Evolutionary conservation across 148 eudicot genomes (phyloP).

Genomic region (Mesembryanthemum crystallinum): DNA sequence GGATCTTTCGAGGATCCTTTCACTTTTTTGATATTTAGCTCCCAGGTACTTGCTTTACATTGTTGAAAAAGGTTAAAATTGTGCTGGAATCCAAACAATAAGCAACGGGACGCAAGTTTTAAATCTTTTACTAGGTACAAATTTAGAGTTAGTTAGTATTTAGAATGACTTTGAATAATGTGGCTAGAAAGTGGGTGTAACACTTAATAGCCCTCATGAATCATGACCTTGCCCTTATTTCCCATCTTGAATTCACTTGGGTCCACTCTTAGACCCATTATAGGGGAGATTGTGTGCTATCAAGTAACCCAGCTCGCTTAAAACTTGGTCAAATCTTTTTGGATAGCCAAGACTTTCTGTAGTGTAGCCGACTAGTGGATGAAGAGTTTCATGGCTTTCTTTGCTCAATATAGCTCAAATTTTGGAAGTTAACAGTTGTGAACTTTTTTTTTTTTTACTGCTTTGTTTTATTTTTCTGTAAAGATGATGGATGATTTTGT

Average conservation of each 20-base stretch:
- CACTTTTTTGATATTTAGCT: too few relatives aligned
- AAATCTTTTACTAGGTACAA: not conserved
- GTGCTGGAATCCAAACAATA: too few relatives aligned
- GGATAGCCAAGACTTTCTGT: not conserved
- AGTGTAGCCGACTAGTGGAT: not conserved
- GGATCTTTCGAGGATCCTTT: too few relatives aligned
- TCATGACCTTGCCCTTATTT: not conserved
- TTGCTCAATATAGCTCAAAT: not conserved
- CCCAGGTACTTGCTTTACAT: too few relatives aligned
- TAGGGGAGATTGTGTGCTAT: not conserved
- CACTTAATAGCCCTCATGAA: not conserved
- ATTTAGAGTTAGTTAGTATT: not conserved
- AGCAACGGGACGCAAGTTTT: too few relatives aligned
- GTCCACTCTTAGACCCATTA: not conserved
- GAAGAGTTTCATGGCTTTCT: not conserved
- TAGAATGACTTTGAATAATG: constrained; percentile 2
- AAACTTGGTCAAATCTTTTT: not conserved
- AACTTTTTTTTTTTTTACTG: too few relatives aligned
- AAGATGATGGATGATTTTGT: constrained; percentile 11
- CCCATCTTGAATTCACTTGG: too few relatives aligned
- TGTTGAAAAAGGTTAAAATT: too few relatives aligned
- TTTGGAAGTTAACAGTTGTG: not conserved
- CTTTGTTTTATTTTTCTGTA: not conserved
- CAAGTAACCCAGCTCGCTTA: not conserved
- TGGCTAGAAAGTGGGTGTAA: constrained; percentile 9